Evolutionary conservation across 495 filamentous ascomycete genomes (phyloP), one percentile per base, ranked within the genome.

Genomic region (Neurospora cerealis): DNA sequence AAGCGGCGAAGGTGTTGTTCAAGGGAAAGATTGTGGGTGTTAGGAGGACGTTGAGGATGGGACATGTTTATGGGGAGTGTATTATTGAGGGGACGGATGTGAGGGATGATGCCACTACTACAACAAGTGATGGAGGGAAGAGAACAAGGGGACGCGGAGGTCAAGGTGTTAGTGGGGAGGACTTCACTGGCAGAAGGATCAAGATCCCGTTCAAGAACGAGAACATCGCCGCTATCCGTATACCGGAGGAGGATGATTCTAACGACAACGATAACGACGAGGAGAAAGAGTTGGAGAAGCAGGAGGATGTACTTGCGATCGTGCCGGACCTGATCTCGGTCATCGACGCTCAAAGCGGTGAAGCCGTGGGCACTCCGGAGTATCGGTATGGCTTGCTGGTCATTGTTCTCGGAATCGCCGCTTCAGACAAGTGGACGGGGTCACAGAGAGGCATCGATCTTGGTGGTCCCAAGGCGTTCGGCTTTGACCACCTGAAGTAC

Each of bases 181-280:
- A 76, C 42, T 84, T 80, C 72, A 73, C 74, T 36, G 83, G 84
- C 7, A 62, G 19, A 15, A 79, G 74, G 36, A 77, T 90, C 69
- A 87, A 87, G 69, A 87, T 91, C 44, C 88, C 88, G 1, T 90
- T 91, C 80, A 89, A 90, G 81, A 90, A 90, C 77, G 89, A 91
- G 76, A 91, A 90, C 76, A 88, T 90, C 21, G 83, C 86, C 19
- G 88, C 87, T 6, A 83, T 84, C 62, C 73, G 82, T 81, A 74
- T 83, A 69, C 69, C 78, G 9, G 71, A 37, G 3, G 73, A 69
- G n/a, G 70, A 62, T 10, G 37, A 28, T 5, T 32, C 24, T 19
- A 15, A 40, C 71, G 54, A 34, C 6, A n/a, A 28, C 37, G 1
- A 39, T 4, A 1, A 71, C 0, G 60, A 60, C 21, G 70, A 70